Evolutionary conservation across 1,284 basidiomycete species (phyloP), one percentile per base, ranked within the genome.

Genomic region (Fomes fomentarius): DNA sequence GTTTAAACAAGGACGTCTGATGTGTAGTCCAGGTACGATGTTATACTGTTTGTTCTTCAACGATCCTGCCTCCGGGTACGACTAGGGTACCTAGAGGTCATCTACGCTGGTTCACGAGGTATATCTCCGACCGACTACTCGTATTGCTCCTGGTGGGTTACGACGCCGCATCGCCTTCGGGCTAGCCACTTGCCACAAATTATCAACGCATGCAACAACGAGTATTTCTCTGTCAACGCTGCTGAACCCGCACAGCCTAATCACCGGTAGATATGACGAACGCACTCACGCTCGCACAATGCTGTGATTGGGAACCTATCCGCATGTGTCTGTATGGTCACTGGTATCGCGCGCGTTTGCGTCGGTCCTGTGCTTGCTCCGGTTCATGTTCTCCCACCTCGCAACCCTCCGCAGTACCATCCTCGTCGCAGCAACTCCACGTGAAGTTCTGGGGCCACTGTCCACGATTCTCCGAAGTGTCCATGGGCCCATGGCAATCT

Each of bases 391-490:
- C 46, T 62, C 24, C 56, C 15, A 42, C 21, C 17, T 51, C 71
- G 63, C 80, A 81, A 2, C 79, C 80, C 17, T 62, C 61, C 8
- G 61, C 56, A 19, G 42, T 61, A 2, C 74, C 76, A 47, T 71
- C 62, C 42, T 63, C 56, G 14, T 75, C 69, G 58, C 81, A 82
- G 56, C 81, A 83, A 7, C 66, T 71, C 80, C 80, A 83, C 1
- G 41, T 65, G 60, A 80, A 81, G 47, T 74, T 74, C 51, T 80
- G 73, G 2, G 79, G 79, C 52, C 65, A 78, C n/a, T 71, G 56
- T 38, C 57, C 57, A 47, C 71, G 71, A 58, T 76, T 80, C 21
- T 67, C 62, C 12, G 63, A 38, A 1, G 72, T 72, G 60, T 81
- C 76, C 69, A 75, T 78, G 1, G 74, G 74, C 1, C 80, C 79